phyloP scores from a whole-genome alignment of 164 flowering plant genomes.

The Vitis labrusca region DNA sequence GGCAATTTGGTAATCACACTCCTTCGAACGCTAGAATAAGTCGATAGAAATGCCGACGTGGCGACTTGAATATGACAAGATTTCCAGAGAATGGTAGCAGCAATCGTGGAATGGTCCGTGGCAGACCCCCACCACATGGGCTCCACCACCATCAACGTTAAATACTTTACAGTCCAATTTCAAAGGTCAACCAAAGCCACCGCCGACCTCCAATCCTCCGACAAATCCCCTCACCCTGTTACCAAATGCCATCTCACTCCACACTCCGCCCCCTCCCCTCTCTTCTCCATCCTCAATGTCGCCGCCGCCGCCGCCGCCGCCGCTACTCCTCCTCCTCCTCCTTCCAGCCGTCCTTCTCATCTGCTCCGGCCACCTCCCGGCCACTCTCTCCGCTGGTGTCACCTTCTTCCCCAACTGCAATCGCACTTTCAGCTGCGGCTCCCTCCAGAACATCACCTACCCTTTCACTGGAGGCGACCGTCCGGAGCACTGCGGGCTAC shows the following conservation, averaged over 20 bases:
- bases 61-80: too few relatives aligned
- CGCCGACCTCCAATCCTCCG: background rate
- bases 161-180: too few relatives aligned
- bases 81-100: too few relatives aligned
- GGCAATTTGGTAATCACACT: too few relatives aligned
- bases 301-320: background rate
- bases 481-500: slow-evolving; percentile 39
- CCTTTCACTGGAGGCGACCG: slow-evolving; percentile 42
- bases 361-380: background rate
- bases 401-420: slow-evolving; percentile 12
- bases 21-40: too few relatives aligned
- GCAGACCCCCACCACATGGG: too few relatives aligned
- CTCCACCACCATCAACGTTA: too few relatives aligned
- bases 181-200: background rate
- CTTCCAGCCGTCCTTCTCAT: background rate
- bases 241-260: slow-evolving; percentile 3
- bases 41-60: too few relatives aligned
- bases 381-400: background rate
- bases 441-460: slow-evolving; percentile 26
- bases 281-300: background rate
- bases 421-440: slow-evolving; percentile 39
- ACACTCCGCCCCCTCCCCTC: background rate
- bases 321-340: slow-evolving; percentile 14
- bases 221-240: background rate
- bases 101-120: too few relatives aligned